Conservation (phyloP, 371 early-diverging fungal species). For the Mucor piriformis region DNA sequence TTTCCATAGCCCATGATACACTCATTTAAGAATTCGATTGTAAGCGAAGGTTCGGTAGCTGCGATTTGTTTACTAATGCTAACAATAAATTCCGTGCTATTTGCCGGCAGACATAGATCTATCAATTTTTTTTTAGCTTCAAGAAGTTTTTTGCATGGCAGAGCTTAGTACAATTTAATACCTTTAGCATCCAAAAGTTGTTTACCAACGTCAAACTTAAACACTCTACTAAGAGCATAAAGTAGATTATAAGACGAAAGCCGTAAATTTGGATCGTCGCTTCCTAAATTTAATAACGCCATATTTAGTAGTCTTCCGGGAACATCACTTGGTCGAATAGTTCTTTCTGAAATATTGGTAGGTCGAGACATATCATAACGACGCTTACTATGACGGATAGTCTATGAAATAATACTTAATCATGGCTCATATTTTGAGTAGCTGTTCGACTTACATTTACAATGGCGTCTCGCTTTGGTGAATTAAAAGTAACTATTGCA, state of each 20-base stretch:
- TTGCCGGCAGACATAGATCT: conserved; percentile 86
- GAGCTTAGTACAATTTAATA: conserved; percentile 11
- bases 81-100: conserved; percentile 78
- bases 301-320: conserved; percentile 90
- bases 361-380: conserved; percentile 68
- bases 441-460: conserved; percentile 43
- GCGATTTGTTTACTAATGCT: conserved; percentile 81
- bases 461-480: conserved; percentile 73
- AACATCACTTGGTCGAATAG: conserved; percentile 83
- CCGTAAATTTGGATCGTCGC: conserved; percentile 75
- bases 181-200: conserved; percentile 80
- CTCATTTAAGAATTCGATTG: conserved; percentile 86
- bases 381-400: conserved; percentile 69
- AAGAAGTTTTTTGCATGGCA: no score
- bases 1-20: conserved; percentile 79
- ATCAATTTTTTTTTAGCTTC: neutral
- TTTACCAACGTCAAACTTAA: conserved; percentile 79
- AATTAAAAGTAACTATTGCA: conserved; percentile 60
- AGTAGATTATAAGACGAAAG: conserved; percentile 85
- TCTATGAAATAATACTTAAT: conserved; percentile 13
- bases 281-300: conserved; percentile 83
- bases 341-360: conserved; percentile 60
- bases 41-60: conserved; percentile 71
- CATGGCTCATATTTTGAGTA: neutral
- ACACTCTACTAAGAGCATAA: conserved; percentile 73